Evolutionary conservation across 148 eudicot genomes (phyloP), one percentile per base, ranked within the genome.

Genomic region (Mesembryanthemum crystallinum): DNA sequence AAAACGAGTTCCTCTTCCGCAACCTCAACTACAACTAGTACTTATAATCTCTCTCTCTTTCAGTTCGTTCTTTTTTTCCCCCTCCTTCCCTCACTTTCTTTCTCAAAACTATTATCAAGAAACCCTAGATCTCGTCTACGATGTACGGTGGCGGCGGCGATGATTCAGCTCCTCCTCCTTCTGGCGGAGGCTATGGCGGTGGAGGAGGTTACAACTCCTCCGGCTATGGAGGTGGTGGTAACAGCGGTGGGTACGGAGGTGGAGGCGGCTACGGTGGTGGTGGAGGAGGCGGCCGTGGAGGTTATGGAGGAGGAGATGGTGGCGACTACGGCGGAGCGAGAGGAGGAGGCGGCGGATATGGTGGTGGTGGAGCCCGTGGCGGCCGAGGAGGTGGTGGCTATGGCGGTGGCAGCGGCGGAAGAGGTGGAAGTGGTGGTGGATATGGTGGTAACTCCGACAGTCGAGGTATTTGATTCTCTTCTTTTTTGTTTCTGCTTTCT

Each of bases 141-240:
- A 82, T 79, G 86, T 90, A 90, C 86, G 89, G 92, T 83, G 90
- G 90, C 67, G 87, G 90, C 63, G 86, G 92, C 54, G 82, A 82
- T 49, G 90, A 84, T 73, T 89, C 93, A 78, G 84, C 83, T 78
- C 86, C 77, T 78, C 86, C 77, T 65, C 91, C 87, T 14, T 76
- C 86, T 27, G 64, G 51, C 27, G 69, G 81, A 28, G 79, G 58
- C 11, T 43, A 62, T 21, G 78, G 76, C 5, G 77, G 74, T 0
- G 71, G 69, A 2, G 76, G 39, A 15, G 77, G 81, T 3, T 77
- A 75, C 0, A 69, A 66, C 5, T 70, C 63, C 13, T 83, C 79
- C 8, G 81, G 82, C 3, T n/a, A n/a, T n/a, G n/a, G n/a, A n/a
- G n/a, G n/a, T n/a, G n/a, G n/a, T n/a, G n/a, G n/a, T n/a, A n/a